Evolutionary conservation across 768 basidiomycete genomes (phyloP).

Genomic region (Amylocystis lapponica): DNA sequence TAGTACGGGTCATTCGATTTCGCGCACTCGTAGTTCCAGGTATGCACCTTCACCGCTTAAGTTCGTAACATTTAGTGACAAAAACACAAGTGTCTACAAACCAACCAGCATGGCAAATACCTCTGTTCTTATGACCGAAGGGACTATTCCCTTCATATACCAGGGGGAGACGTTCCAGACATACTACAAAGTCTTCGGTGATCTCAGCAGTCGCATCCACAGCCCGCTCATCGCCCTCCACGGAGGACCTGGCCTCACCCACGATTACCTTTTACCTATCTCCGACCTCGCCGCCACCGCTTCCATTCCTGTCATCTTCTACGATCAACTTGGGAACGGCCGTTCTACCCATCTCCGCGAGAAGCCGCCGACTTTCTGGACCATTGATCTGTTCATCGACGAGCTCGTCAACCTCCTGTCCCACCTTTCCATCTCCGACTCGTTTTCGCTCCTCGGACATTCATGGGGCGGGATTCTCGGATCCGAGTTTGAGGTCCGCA

Average conservation of each 20-base stretch:
- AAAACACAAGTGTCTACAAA: too few species aligned
- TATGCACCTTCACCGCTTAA: too few species aligned
- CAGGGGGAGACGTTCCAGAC: slow-evolving; percentile 29
- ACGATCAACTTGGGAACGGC: slow-evolving; percentile 46
- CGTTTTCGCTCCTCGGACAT: slow-evolving; percentile 47
- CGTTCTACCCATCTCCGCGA: slow-evolving; percentile 37
- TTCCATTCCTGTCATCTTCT: slow-evolving; percentile 39
- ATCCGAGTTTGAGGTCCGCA: slow-evolving; percentile 32
- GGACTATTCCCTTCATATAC: slow-evolving; percentile 18
- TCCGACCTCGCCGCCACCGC: slow-evolving; percentile 28
- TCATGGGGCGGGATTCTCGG: slow-evolving; percentile 56
- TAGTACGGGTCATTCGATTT: too few species aligned
- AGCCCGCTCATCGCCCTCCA: slow-evolving; percentile 39
- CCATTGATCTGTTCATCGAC: slow-evolving; percentile 45
- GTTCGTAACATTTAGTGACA: too few species aligned
- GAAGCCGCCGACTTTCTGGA: slow-evolving; percentile 35
- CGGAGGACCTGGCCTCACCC: slow-evolving; percentile 41
- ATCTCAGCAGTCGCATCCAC: slow-evolving; percentile 27
- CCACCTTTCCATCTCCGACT: slow-evolving; percentile 32
- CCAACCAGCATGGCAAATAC: too few species aligned
- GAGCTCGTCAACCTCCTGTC: slow-evolving; percentile 46
- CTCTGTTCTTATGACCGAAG: too few species aligned
- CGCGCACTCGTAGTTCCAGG: too few species aligned
- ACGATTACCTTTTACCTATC: slow-evolving; percentile 36
- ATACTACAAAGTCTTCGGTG: slow-evolving; percentile 39